Base-by-base conservation (phyloP, 768 basidiomycete genomes). In the Pholiota microspora region DNA sequence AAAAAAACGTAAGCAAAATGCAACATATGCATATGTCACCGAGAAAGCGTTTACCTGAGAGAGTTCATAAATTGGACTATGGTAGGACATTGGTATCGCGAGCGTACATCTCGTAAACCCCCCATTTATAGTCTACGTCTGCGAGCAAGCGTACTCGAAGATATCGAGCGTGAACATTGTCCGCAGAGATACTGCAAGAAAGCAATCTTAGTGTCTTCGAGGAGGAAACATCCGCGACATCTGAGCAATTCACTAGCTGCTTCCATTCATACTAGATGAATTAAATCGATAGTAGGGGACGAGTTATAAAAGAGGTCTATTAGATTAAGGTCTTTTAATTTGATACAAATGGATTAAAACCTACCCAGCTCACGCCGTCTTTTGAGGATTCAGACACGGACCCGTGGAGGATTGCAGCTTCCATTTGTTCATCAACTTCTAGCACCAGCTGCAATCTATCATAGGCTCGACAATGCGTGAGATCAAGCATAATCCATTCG, bases 401-500 rank as follows among this genome's bases (percentile, higher is more conserved):
- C 18, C 54, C 35, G 1, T 40, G 51, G 13, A 62, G 52, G 25
- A 64, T 49, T n/a, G n/a, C n/a, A 49, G 24, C 25, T 49, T 49
- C 49, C 16, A 48, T 57, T 13, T 45, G 42, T 23, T 54, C 31
- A 50, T 69, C 69, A 36, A 71, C 62, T 25, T 72, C 57, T 3
- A 72, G 52, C 15, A 62, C 68, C n/a, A 73, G 53, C 34, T 65
- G 63, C 13, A 64, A 29, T 9, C 38, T 31, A 38, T 31, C 42
- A 23, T 46, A 42, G 35, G 51, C 49, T 21, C 51, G 24, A 27
- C 34, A 38, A 18, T n/a, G 32, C 29, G 66, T 59, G 25, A 64
- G 45, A 53, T 72, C 66, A 7, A 72, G 49, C 34, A 59, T 51
- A 53, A 74, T 61, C 59, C 60, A 70, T 25, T 73, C 71, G 13